These are phyloP conservation scores for Yarrowia bubula DNA, from an alignment of 805 yeast genomes.

Conservation along the genomic window DNA sequence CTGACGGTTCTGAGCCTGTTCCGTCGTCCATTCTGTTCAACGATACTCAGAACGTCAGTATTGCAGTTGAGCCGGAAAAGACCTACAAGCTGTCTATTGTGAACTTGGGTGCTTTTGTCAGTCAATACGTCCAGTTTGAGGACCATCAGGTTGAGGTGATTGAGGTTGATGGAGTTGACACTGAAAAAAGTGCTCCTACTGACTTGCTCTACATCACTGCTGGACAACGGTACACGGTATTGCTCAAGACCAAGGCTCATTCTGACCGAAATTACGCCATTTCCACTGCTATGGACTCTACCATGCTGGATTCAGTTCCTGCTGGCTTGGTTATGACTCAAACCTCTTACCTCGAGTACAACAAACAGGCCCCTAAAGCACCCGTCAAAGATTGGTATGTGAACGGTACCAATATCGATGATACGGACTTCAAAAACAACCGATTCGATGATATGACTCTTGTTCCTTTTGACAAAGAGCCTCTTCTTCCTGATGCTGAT, in stretches of 20 bases:
- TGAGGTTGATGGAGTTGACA: slow-evolving; percentile 86
- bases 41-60: slow-evolving; percentile 32
- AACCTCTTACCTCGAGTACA: slow-evolving; percentile 66
- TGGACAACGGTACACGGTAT: slow-evolving; percentile 84
- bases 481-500: slow-evolving; percentile 63
- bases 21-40: slow-evolving; percentile 53
- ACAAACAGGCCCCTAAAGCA: slow-evolving; percentile 38
- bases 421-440: slow-evolving; percentile 39
- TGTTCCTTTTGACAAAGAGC: slow-evolving; percentile 57
- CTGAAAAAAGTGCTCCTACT: slow-evolving; percentile 55
- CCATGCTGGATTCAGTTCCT: slow-evolving; percentile 76
- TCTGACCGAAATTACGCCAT: slow-evolving; percentile 68
- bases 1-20: slow-evolving; percentile 68
- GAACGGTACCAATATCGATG: slow-evolving; percentile 16
- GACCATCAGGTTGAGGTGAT: slow-evolving; percentile 81
- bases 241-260: slow-evolving; percentile 66
- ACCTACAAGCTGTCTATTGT: slow-evolving; percentile 77
- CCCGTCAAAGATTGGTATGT: slow-evolving; percentile 40
- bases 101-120: slow-evolving; percentile 85
- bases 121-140: slow-evolving; percentile 84
- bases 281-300: slow-evolving; percentile 73
- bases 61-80: slow-evolving; percentile 69
- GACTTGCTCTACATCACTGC: slow-evolving; percentile 71
- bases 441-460: slow-evolving; percentile 75
- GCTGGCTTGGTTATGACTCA: slow-evolving; percentile 60